Base-by-base conservation (phyloP, 192 early-diverging fungal species). In the Coemansia aciculifera region DNA sequence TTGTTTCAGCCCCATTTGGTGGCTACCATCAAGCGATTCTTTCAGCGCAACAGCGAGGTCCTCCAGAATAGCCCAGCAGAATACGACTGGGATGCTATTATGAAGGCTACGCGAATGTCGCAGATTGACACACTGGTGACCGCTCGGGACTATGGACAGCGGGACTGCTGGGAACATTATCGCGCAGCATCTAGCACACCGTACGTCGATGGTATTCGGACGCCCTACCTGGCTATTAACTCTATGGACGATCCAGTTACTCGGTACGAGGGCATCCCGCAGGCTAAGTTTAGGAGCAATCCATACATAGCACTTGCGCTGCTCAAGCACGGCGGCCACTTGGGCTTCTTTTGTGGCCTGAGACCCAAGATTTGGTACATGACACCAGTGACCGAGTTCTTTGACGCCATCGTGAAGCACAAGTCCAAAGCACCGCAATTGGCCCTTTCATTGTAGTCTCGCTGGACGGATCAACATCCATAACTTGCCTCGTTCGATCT, bases 201-300 rank as follows among this genome's bases (percentile, higher is more conserved):
- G 4, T 86, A 75, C 4, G 82, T 92, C 37, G 80, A 86, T 29
- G 74, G 75, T 31, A 89, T 93, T 44, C 74, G 78, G 10, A 75
- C 90, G 6, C 96, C 96, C 17, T 88, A 89, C 60, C 75, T 97
- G 17, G 90, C 92, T 34, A 75, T 97, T 36, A 90, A 89, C 40
- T 88, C 94, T 34, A n/a, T 86, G 56, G 93, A 97, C 72, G 96
- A 98, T 71, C 96, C 94, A 4, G 88, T 98, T 65, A 87, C 90
- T 15, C 74, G 77, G 3, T 42, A 44, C 2, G 81, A 90, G 62
- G 86, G 86, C 17, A 83, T 94, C 5, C 96, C 96, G 1, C 64
- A 74, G n/a, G 86, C 89, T 59, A 91, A 93, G 68, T 84, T 89
- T 54, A 77, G 69, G 40, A 79, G 64, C 2, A 98, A 98, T 69